phyloP scores from a whole-genome alignment of 1,284 basidiomycete genomes.

The Apiotrichum gracile region DNA sequence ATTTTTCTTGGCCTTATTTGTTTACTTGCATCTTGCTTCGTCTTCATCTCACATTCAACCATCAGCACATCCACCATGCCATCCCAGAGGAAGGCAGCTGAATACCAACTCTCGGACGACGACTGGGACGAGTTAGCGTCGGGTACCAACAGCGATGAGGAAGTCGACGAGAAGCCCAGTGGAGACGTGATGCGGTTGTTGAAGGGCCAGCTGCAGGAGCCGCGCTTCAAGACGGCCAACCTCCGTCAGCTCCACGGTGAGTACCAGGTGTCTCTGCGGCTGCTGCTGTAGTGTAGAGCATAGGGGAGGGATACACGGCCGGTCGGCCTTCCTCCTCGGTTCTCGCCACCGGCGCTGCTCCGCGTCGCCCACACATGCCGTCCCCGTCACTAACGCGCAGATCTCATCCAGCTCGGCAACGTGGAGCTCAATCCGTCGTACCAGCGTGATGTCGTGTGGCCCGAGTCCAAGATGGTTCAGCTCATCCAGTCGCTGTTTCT shows the following conservation, averaged over 20 bases:
- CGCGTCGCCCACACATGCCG: no score
- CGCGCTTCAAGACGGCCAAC: slow-evolving; percentile 22
- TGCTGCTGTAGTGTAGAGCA: no score
- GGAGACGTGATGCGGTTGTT: slow-evolving; percentile 5
- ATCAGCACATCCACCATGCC: not conserved
- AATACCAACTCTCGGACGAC: slow-evolving; percentile 19
- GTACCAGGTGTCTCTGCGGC: not conserved
- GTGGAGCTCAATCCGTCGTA: slow-evolving; percentile 38
- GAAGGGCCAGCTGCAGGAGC: slow-evolving; percentile 23
- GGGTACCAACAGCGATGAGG: slow-evolving; percentile 24
- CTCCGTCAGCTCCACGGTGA: slow-evolving; percentile 28
- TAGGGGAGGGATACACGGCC: no score
- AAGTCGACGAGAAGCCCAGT: slow-evolving; percentile 19
- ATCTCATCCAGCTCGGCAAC: slow-evolving; percentile 29
- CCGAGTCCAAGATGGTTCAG: slow-evolving; percentile 22
- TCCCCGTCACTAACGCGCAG: slow-evolving; percentile 9
- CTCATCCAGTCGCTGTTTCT: slow-evolving; percentile 36
- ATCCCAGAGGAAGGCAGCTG: not conserved
- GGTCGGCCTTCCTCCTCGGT: no score
- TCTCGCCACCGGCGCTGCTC: no score
- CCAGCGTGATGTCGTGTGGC: slow-evolving; percentile 46
- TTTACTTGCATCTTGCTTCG: not conserved
- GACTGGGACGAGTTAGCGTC: slow-evolving; percentile 27
- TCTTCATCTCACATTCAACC: not conserved
- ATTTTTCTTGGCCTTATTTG: no score